Conservation (phyloP, 2,329 filamentous ascomycete species). For the Ophiostoma triangulosporum region DNA sequence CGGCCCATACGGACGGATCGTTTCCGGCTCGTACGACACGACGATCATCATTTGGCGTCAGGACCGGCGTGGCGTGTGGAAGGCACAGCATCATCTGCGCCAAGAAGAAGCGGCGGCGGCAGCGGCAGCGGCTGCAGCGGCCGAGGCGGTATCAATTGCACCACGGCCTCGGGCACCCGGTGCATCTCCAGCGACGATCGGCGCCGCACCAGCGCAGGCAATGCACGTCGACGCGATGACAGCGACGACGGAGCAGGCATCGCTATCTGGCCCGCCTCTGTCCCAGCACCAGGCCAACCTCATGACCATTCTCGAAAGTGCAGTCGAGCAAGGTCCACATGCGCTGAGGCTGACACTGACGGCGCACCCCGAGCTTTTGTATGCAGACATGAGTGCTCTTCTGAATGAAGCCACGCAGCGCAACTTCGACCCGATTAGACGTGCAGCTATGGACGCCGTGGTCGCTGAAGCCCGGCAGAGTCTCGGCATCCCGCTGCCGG, state of each 20-base stretch:
- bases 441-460: not conserved
- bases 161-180: no score
- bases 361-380: slow-evolving; percentile 34
- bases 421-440: slow-evolving; percentile 21
- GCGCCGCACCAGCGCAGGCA: not conserved
- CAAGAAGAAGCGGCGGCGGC: slow-evolving; percentile 47
- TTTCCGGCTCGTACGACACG: slow-evolving; percentile 93
- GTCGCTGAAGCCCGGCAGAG: not conserved
- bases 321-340: slow-evolving; percentile 26
- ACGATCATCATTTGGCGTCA: slow-evolving; percentile 91
- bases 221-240: slow-evolving; percentile 5
- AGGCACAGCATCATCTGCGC: slow-evolving; percentile 57
- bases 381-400: slow-evolving; percentile 27
- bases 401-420: slow-evolving; percentile 39
- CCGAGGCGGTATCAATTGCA: not conserved
- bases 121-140: not conserved
- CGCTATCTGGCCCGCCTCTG: not conserved
- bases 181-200: no score
- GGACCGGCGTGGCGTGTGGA: slow-evolving; percentile 75
- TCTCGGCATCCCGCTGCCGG: not conserved
- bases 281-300: not conserved
- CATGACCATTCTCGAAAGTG: not conserved
- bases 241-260: not conserved
- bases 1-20: slow-evolving; percentile 81
- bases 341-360: slow-evolving; percentile 33